Evolutionary conservation across 192 early-diverging fungal genomes (phyloP).

Genomic region (Coemansia biformis): DNA sequence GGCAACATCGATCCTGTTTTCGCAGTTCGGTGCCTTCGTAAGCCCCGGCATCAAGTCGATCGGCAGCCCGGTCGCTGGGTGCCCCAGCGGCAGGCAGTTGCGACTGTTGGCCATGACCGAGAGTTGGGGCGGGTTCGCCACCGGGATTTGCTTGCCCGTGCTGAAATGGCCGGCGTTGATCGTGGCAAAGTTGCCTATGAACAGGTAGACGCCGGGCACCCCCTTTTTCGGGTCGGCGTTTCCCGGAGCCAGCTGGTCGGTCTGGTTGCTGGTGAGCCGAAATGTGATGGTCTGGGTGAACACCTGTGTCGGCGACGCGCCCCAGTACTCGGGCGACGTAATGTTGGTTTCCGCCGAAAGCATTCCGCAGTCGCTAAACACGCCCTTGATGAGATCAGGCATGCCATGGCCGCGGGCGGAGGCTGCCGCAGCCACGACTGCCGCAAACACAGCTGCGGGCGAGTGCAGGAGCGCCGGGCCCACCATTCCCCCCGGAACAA

Average conservation of each 20-base stretch:
- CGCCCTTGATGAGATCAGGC: conserved; percentile 2
- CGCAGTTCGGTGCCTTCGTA: conserved; percentile 3
- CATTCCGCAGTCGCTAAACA: conserved; percentile 12
- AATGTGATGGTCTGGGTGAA: conserved; percentile 3
- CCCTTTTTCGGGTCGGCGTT: background rate
- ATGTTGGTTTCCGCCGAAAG: conserved; percentile 1
- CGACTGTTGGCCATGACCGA: conserved; percentile 5
- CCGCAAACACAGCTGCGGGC: conserved; percentile 3
- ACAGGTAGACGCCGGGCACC: conserved; percentile 11
- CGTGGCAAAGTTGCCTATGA: conserved; percentile 1
- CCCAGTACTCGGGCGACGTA: background rate
- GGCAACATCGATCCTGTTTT: conserved; percentile 19
- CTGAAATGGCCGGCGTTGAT: background rate
- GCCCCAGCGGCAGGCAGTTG: background rate
- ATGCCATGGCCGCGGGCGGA: background rate
- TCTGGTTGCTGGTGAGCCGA: conserved; percentile 7
- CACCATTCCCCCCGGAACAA: conserved; percentile 12
- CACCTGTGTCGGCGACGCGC: conserved; percentile 2
- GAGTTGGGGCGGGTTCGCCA: background rate
- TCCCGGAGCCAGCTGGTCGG: conserved; percentile 1
- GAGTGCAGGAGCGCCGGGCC: conserved; percentile 1
- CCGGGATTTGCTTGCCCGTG: background rate
- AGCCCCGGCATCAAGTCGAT: conserved; percentile 18
- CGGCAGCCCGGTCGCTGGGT: background rate
- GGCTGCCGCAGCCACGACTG: background rate